These are phyloP conservation scores for Calonectria henricotiae DNA, from an alignment of 2,329 filamentous ascomycete genomes.

Conservation along the genomic window DNA sequence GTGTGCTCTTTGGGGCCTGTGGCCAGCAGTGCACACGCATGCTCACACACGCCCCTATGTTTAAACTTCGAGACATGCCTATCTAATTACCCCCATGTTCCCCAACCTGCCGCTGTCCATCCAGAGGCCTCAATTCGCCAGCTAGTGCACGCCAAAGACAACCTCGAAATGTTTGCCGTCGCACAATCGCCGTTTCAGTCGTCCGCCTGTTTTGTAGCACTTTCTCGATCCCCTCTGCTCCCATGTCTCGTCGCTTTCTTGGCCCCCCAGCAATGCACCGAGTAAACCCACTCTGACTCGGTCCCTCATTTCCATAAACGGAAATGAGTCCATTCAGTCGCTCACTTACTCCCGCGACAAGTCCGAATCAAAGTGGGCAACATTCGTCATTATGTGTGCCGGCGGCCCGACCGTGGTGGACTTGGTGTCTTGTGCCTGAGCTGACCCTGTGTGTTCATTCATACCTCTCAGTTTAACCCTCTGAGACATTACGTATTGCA, in stretches of 20 bases:
- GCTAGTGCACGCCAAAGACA: slow-evolving; percentile 36
- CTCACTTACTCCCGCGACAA: slow-evolving; percentile 30
- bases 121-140: background rate
- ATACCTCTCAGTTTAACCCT: slow-evolving; percentile 2
- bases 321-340: slow-evolving; percentile 30
- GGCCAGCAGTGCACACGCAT: background rate
- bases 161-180: slow-evolving; percentile 49
- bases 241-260: slow-evolving; percentile 16
- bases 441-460: background rate
- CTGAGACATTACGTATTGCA: slow-evolving; percentile 14
- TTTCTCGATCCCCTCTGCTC: background rate
- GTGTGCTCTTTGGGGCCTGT: slow-evolving; percentile 4
- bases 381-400: slow-evolving; percentile 37
- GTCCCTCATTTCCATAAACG: slow-evolving; percentile 34
- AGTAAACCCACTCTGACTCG: slow-evolving; percentile 14
- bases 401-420: slow-evolving; percentile 36
- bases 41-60: slow-evolving; percentile 6
- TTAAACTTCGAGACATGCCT: slow-evolving; percentile 15
- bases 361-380: slow-evolving; percentile 31
- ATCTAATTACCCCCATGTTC: slow-evolving; percentile 15
- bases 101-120: slow-evolving; percentile 3
- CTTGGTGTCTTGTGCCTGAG: slow-evolving; percentile 27
- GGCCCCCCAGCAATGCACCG: background rate
- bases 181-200: slow-evolving; percentile 49
- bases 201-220: slow-evolving; percentile 33